A percentile compares a stretch with the other conserved stretches of the same genome.
These are phyloP conservation scores for Fusarium drepaniforme DNA, from an alignment of 2,329 filamentous ascomycete species.

Conservation along the genomic window DNA sequence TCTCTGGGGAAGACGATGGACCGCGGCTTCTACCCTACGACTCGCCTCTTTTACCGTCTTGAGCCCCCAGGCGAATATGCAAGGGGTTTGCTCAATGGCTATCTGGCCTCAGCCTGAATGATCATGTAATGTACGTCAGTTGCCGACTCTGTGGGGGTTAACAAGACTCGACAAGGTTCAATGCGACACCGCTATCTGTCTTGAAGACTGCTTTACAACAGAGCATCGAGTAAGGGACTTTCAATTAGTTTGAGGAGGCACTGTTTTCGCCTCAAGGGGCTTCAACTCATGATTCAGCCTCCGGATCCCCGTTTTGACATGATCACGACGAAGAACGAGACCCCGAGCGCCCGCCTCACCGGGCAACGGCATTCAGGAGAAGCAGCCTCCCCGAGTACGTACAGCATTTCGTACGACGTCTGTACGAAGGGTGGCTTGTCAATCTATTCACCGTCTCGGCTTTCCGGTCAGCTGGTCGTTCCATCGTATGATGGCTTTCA, in stretches of 20 bases:
- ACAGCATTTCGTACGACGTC: conserved; percentile 38
- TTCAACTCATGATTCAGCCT: conserved; percentile 15
- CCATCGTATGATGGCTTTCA: conserved; percentile 40
- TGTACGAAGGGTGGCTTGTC: conserved; percentile 35
- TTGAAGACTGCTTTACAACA: background rate
- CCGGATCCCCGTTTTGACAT: conserved; percentile 3
- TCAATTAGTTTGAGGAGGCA: background rate
- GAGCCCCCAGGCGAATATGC: conserved; percentile 9
- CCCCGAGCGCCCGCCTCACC: conserved; percentile 9
- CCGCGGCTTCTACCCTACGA: conserved; percentile 6
- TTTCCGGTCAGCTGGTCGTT: conserved; percentile 37
- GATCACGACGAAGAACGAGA: background rate
- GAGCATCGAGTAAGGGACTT: background rate
- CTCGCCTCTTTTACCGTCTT: conserved; percentile 9
- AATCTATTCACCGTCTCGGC: conserved; percentile 39
- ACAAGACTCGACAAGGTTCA: background rate
- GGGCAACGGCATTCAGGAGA: conserved; percentile 9
- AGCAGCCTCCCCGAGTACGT: conserved; percentile 24
- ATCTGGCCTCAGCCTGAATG: conserved; percentile 12
- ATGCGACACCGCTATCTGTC: conserved; percentile 2
- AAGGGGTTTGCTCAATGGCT: conserved; percentile 19
- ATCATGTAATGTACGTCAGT: conserved; percentile 13
- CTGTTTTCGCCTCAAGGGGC: background rate
- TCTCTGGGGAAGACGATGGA: conserved; percentile 11
- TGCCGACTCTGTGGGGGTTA: background rate